A percentile compares a stretch with the other conserved stretches of the same genome.
These are phyloP conservation scores for Erodium moschatum DNA, from an alignment of 441 rosid genomes.

Conservation along the genomic window DNA sequence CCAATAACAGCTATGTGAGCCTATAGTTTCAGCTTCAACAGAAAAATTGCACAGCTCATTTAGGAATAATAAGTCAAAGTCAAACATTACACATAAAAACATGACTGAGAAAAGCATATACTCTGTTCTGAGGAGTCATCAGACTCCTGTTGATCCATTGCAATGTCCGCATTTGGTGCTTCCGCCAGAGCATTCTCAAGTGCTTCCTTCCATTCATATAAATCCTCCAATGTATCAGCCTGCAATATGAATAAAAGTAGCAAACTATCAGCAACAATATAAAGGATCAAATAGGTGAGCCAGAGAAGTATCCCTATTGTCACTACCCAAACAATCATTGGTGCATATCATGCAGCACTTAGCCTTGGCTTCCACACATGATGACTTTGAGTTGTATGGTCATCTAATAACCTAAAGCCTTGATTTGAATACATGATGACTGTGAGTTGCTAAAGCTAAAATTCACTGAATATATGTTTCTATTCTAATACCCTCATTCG, in stretches of 20 bases:
- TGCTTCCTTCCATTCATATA: constrained; percentile 83
- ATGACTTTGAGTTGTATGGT: too few species aligned
- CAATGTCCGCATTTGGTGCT: constrained; percentile 74
- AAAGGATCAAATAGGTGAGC: constrained; percentile 8
- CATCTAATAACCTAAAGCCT: too few species aligned
- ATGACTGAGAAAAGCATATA: constrained; percentile 28
- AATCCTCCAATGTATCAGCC: constrained; percentile 95
- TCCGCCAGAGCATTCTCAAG: constrained; percentile 81
- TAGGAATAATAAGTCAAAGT: constrained; percentile 10
- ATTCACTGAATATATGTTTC: neutral
- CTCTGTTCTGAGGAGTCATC: constrained; percentile 54
- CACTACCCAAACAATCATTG: neutral
- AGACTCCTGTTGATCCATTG: constrained; percentile 34
- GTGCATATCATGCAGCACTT: too few species aligned
- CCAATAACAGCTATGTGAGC: neutral
- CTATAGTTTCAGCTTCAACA: neutral
- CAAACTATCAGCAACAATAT: constrained; percentile 16
- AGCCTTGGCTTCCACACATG: too few species aligned
- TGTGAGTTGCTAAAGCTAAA: neutral
- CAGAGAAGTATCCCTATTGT: constrained; percentile 7
- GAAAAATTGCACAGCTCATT: neutral
- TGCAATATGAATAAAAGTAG: constrained; percentile 26
- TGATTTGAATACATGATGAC: neutral
- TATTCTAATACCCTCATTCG: neutral
- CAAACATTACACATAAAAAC: neutral